Evolutionary conservation across 139 green algal genomes (phyloP).

Genomic region (Deuterostichococcus epilithicus): DNA sequence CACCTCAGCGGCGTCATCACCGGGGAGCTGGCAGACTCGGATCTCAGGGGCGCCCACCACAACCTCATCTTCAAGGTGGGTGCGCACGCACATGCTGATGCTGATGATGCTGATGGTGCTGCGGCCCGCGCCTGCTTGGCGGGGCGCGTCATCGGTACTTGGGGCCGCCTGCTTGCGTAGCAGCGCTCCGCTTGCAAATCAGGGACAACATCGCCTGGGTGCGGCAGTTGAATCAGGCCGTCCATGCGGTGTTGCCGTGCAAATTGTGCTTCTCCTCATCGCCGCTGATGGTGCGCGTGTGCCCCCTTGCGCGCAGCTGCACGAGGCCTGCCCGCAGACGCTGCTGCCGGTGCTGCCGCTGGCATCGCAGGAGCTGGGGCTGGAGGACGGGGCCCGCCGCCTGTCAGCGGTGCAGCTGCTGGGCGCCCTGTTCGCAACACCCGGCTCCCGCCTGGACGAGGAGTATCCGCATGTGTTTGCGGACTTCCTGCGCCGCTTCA

Average conservation of each 20-base stretch:
- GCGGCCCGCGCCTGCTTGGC: too few species aligned
- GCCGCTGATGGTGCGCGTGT: too few species aligned
- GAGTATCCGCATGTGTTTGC: conserved; percentile 47
- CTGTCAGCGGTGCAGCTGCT: conserved; percentile 53
- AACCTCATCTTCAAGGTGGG: conserved; percentile 51
- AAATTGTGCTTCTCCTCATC: too few species aligned
- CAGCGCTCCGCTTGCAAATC: too few species aligned
- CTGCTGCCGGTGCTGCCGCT: conserved; percentile 69
- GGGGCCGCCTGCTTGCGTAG: too few species aligned
- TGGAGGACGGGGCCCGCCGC: conserved; percentile 40
- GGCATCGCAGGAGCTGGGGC: conserved; percentile 51
- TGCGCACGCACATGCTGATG: too few species aligned
- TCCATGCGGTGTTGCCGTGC: too few species aligned
- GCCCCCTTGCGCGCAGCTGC: conserved; percentile 39
- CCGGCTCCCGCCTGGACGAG: conserved; percentile 11
- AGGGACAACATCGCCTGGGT: too few species aligned
- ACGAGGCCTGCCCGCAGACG: conserved; percentile 52
- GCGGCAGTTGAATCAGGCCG: too few species aligned
- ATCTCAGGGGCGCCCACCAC: conserved; percentile 34
- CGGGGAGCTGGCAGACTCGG: conserved; percentile 36
- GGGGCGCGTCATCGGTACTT: too few species aligned
- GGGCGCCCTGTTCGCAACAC: conserved; percentile 43
- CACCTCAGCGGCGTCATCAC: conserved; percentile 43
- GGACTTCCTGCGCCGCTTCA: conserved; percentile 32
- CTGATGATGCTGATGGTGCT: too few species aligned